Percentiles rank a stretch among this genome's conserved stretches.
phyloP scores from a whole-genome alignment of 2,329 filamentous ascomycete genomes.

The Botrytis paeoniae region DNA sequence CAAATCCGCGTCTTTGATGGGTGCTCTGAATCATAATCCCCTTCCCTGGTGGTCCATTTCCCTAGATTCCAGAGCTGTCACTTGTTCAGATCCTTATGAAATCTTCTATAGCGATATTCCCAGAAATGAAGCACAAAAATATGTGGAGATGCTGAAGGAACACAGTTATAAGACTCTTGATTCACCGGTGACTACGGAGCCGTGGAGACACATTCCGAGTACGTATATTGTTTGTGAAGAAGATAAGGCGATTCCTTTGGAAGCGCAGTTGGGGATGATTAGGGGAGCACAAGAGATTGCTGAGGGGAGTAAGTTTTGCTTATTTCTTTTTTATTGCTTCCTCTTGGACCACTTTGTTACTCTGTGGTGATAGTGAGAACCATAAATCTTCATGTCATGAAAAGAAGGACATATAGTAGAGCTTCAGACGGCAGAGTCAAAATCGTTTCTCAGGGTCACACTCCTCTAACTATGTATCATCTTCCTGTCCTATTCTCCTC shows the following conservation, averaged over 20 bases:
- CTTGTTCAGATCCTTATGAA: slow-evolving; percentile 25
- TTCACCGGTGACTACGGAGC: slow-evolving; percentile 36
- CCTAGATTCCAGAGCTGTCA: slow-evolving; percentile 18
- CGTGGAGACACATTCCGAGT: slow-evolving; percentile 41
- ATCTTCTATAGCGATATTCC: slow-evolving; percentile 41
- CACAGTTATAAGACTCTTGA: slow-evolving; percentile 35
- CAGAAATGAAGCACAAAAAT: slow-evolving; percentile 25
- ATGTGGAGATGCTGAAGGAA: slow-evolving; percentile 29
- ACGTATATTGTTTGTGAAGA: slow-evolving; percentile 43
- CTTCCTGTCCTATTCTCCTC: neutral
- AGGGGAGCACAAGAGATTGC: slow-evolving; percentile 21
- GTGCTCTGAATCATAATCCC: slow-evolving; percentile 16
- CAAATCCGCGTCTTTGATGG: slow-evolving; percentile 25
- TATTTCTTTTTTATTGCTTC: neutral
- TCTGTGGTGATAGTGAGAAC: neutral
- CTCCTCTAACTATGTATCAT: neutral
- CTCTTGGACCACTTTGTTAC: slow-evolving; percentile 25
- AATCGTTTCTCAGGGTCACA: neutral
- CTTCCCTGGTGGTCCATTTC: slow-evolving; percentile 25
- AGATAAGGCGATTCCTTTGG: slow-evolving; percentile 40
- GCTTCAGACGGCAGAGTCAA: neutral
- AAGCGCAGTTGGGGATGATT: slow-evolving; percentile 41
- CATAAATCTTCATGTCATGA: neutral
- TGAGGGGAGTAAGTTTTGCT: neutral
- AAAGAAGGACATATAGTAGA: neutral